Evolutionary conservation across 2,329 filamentous ascomycete species (phyloP), one percentile per base, ranked within the genome.

Genomic region (Colletotrichum sp.): DNA sequence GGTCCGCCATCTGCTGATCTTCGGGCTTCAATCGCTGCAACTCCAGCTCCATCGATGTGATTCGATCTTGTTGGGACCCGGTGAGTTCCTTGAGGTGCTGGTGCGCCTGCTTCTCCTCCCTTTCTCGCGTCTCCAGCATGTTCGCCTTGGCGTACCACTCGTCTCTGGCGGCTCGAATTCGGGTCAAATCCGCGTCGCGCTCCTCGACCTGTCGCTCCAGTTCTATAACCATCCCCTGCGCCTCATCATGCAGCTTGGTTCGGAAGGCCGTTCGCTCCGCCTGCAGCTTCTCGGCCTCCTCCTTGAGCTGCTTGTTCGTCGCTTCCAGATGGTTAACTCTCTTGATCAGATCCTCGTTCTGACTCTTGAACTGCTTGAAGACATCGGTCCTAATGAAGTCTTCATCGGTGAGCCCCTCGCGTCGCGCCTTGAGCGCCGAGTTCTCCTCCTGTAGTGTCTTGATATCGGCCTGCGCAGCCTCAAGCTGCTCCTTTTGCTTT

Each of bases 371-470:
- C 77, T 94, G 92, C 85, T 98, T 99, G 90, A 98, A 99, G 5
- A 98, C 90, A 80, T 98, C 96, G 6, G 96, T 98, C 73, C 95
- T 93, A 55, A 96, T 93, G 82, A 98, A 99, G 80, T 99, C 97
- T 77, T 99, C 97, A 80, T 99, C 97, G 0, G 94, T 94, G 60
- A 96, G 87, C 71, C 91, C 93, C 16, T 95, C 93, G 64, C 94
- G 88, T 82, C 93, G 90, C 18, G 87, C 85, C 80, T 89, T 96
- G 39, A 96, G 86, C 7, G 92, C 90, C 21, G 95, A 96, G 59
- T 98, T 92, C 81, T 98, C 95, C 77, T 96, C 93, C 39, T 94
- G 91, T 57, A 96, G 82, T 24, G 88, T 88, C 80, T 93, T 93
- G 79, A 95, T 95, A 79, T 98, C 95, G 3, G 91, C 88, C 78